Base-by-base conservation (phyloP, 371 early-diverging fungal species). In the Thermomucor indicae-seudaticae region DNA sequence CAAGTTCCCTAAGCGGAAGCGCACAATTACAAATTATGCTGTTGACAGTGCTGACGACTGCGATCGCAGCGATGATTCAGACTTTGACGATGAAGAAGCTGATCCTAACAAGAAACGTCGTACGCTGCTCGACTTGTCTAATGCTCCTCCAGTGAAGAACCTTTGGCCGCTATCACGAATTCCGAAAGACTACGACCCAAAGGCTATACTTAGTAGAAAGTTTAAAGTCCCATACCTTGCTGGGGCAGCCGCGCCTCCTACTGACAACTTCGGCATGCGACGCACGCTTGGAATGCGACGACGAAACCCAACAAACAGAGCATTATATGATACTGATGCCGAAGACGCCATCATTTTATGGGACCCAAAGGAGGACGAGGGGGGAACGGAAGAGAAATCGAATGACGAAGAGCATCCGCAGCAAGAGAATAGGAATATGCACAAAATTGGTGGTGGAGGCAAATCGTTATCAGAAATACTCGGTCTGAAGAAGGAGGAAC, bases 331-430 rank as follows among this genome's bases (percentile, higher is more conserved):
- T 47, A 92, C 92, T 14, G 86, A 88, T 10, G 86, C 83, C 8
- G 88, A 86, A 40, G 91, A 81, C 17, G 93, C 97, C 0, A 78
- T 97, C 23, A 80, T 97, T 2, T 65, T 96, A 6, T 92, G 89
- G 70, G 80, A 83, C 31, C 95, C 97, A 7, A 74, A 72, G 14
- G 77, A 78, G 1, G 71, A 68, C 66, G 2, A 38, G n/a, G 34
- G 30, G 22, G 53, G 61, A 31, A 57, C 55, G 7, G 46, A 38
- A 23, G 43, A 49, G 6, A 14, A 51, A 24, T 41, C 45, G 12
- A 34, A 62, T 29, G 60, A 70, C 46, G 55, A 69, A 60, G 35
- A 78, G 43, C 35, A 66, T 43, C 66, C 20, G 60, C 61, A 25
- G 50, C 55, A 48, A 64, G 51, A 57, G 60, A 46, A 40, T 12